A percentile compares a stretch with the other conserved stretches of the same genome.
Conservation (phyloP, 352 stramenopile species). For the Stramenopiles sp. region DNA sequence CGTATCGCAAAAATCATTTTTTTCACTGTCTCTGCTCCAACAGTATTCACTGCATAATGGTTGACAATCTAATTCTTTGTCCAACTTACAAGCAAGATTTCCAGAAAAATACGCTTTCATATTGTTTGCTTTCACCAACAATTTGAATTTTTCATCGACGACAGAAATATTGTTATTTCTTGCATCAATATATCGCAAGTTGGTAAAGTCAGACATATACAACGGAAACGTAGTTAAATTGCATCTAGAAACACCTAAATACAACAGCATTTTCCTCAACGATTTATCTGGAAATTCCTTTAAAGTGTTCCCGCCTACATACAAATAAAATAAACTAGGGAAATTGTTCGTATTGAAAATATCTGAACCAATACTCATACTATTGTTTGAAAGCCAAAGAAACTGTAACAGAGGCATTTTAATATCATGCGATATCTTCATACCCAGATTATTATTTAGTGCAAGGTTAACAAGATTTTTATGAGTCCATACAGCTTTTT, state of each 20-base stretch:
- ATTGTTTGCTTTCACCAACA: neutral
- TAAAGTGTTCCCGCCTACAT: neutral
- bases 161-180: neutral
- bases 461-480: neutral
- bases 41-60: neutral
- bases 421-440: neutral
- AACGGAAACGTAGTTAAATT: neutral
- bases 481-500: neutral
- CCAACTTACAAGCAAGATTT: neutral
- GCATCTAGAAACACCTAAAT: slow-evolving; percentile 6
- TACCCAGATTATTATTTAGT: neutral
- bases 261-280: neutral
- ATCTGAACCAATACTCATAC: neutral
- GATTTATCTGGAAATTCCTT: slow-evolving; percentile 1
- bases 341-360: neutral
- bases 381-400: neutral
- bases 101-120: neutral
- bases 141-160: neutral
- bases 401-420: neutral
- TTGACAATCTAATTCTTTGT: neutral
- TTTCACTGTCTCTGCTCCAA: neutral
- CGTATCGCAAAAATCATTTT: neutral
- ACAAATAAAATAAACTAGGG: slow-evolving; percentile 5
- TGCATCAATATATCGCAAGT: neutral
- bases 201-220: neutral